These are phyloP conservation scores for Chenopodium quinoa DNA, from an alignment of 148 eudicot species.

Conservation along the genomic window DNA sequence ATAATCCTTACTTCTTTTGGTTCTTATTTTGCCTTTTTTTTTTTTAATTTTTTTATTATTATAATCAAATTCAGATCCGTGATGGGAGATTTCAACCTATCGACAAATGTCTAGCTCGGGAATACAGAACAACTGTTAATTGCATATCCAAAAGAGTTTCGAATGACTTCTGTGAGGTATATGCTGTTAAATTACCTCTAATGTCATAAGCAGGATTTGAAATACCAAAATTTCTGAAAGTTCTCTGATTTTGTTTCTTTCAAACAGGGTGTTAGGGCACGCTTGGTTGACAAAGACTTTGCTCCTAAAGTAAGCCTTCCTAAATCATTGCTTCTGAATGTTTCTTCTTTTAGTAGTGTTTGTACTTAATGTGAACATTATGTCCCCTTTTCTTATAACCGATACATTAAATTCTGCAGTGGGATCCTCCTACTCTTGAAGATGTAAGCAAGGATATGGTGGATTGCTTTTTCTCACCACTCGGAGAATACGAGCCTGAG, in stretches of 20 bases:
- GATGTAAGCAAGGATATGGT: slow-evolving; percentile 86
- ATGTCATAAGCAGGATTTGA: not conserved
- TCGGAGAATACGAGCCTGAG: slow-evolving; percentile 59
- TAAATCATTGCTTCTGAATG: not conserved
- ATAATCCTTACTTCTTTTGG: slow-evolving; percentile 13
- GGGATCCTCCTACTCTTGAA: slow-evolving; percentile 72
- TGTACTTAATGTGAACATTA: not conserved
- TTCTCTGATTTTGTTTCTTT: not conserved
- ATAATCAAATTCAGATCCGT: slow-evolving; percentile 53
- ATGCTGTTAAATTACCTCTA: not conserved
- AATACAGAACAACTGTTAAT: slow-evolving; percentile 64
- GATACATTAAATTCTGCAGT: slow-evolving; percentile 44
- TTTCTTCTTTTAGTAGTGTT: not conserved
- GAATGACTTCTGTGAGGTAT: slow-evolving; percentile 86
- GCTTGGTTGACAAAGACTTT: slow-evolving; percentile 89
- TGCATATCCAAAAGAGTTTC: slow-evolving; percentile 71
- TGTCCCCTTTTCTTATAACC: not conserved
- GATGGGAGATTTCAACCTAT: slow-evolving; percentile 90
- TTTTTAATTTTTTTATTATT: not conserved
- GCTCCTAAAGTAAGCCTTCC: slow-evolving; percentile 68
- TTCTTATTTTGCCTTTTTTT: not conserved
- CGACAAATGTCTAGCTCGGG: slow-evolving; percentile 80
- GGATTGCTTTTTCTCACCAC: slow-evolving; percentile 59
- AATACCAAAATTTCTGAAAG: not conserved
- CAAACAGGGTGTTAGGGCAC: slow-evolving; percentile 79